phyloP scores from a whole-genome alignment of 164 flowering plant genomes.

The Hamamelis virginiana region DNA sequence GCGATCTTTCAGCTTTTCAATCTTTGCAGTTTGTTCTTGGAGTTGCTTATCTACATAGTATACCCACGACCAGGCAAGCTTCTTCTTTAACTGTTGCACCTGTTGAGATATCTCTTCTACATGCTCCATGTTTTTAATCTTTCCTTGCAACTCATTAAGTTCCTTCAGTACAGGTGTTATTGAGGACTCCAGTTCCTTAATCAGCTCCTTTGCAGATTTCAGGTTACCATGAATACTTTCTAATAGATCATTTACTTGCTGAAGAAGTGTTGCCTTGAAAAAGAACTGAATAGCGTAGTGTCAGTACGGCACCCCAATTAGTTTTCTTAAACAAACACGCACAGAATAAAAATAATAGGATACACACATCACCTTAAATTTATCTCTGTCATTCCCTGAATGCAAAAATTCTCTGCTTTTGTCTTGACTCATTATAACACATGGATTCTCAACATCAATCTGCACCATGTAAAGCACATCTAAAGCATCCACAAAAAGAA shows the following conservation, averaged over 20 bases:
- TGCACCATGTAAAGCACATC: slow-evolving; percentile 29
- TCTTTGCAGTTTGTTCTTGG: slow-evolving; percentile 39
- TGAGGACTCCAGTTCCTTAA: slow-evolving; percentile 59
- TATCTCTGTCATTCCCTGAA: slow-evolving; percentile 93
- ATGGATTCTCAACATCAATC: slow-evolving; percentile 99
- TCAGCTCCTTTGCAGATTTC: slow-evolving; percentile 46
- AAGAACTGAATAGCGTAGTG: slow-evolving; percentile 58
- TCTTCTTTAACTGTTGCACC: slow-evolving; percentile 58
- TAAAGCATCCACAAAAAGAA: not conserved
- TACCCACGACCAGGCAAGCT: slow-evolving; percentile 93
- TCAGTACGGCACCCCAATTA: slow-evolving; percentile 16
- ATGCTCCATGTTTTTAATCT: slow-evolving; percentile 82
- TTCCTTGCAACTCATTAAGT: slow-evolving; percentile 63
- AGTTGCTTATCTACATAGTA: slow-evolving; percentile 66
- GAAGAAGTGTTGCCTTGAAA: slow-evolving; percentile 96
- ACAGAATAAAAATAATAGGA: not conserved
- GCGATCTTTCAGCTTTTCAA: slow-evolving; percentile 69
- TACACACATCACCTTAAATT: slow-evolving; percentile 82
- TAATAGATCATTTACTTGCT: slow-evolving; percentile 75
- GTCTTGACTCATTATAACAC: slow-evolving; percentile 98
- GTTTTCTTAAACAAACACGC: not conserved
- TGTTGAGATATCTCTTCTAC: slow-evolving; percentile 80
- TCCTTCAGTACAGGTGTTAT: slow-evolving; percentile 68
- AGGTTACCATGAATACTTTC: slow-evolving; percentile 42
- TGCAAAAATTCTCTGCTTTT: slow-evolving; percentile 97